Evolutionary conservation across 1,139 yeast species (phyloP).

Genomic region (Casaregolazyma lundiana): DNA sequence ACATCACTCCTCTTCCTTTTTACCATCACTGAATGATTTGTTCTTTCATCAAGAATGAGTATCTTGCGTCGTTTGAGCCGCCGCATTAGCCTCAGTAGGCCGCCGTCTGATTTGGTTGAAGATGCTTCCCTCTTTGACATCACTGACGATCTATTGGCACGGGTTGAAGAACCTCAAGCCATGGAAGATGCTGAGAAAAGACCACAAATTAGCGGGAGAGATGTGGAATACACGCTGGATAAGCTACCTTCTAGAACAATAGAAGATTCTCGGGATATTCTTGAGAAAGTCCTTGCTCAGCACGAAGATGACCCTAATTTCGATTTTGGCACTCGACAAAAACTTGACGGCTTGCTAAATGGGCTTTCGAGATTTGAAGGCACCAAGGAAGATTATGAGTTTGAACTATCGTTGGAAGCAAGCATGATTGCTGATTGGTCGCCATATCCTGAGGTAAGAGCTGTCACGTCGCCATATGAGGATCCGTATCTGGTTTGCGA

Average conservation of each 20-base stretch:
- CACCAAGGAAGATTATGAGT: conserved; percentile 19
- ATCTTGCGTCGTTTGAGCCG: neutral
- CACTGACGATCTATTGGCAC: neutral
- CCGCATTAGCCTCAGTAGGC: neutral
- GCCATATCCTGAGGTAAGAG: conserved; percentile 54
- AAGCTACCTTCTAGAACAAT: conserved; percentile 25
- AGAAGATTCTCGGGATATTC: conserved; percentile 41
- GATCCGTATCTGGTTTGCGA: conserved; percentile 44
- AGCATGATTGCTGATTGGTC: conserved; percentile 49
- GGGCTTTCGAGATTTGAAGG: conserved; percentile 19
- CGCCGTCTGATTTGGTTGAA: neutral
- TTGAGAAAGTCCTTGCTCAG: conserved; percentile 42
- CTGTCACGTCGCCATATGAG: conserved; percentile 40
- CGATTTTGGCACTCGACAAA: conserved; percentile 36
- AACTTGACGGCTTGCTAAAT: conserved; percentile 27
- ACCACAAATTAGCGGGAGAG: conserved; percentile 1
- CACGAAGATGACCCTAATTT: conserved; percentile 50
- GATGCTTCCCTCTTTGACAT: neutral
- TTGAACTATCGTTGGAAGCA: conserved; percentile 45
- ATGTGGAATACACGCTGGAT: conserved; percentile 11
- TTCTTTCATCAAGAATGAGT: no score
- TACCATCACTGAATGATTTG: no score
- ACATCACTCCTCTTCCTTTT: neutral
- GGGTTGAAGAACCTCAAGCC: conserved; percentile 1
- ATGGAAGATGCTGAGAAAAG: neutral